Base-by-base conservation (phyloP, 257 asterid genomes). In the Solanum gandarillasii region DNA sequence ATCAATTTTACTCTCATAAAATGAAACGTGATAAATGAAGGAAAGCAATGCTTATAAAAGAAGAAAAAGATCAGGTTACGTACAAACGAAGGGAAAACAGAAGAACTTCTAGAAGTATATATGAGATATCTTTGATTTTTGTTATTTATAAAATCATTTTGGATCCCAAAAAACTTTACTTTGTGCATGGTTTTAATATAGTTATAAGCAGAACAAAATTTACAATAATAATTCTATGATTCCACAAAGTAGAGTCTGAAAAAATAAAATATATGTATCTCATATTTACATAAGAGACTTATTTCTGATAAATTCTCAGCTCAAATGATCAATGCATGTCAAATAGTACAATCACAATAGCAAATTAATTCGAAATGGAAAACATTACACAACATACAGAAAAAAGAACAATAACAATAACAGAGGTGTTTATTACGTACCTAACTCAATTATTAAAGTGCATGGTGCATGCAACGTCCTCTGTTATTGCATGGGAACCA, bases 271-370 rank as follows among this genome's bases (percentile, higher is more conserved):
- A 0, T 46, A 14, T 5, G 0, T 14, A 14, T 48, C 8, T 48
- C 20, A 48, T 14, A 5, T 46, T 0, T 13, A 46, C 0, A 2
- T 13, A 48, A 48, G 20, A 48, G 55, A 14, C 2, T 13, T 48
- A 48, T 13, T 0, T 48, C 0, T 14, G 23, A 14, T 48, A 48
- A 2, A 0, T 48, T 0, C 0, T 48, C 7, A 0, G 0, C 21
- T 48, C 8, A 14, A 48, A 48, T 14, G 7, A 48, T 48, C 16
- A 6, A 12, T 43, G 3, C 20, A 48, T 48, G 1, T 14, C 60
- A 48, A 52, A 18, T 14, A 5, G 60, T 14, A 52, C 0, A 52
- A 52, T 52, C 3, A 21, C 25, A 7, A 7, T 21, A 58, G 9
- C 0, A 58, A 58, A 58, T 20, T 7, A 58, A 20, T 58, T 21